A percentile compares a stretch with the other conserved stretches of the same genome.
phyloP scores from a whole-genome alignment of 2,329 filamentous ascomycete genomes.

The Chalaropsis ovoidea region DNA sequence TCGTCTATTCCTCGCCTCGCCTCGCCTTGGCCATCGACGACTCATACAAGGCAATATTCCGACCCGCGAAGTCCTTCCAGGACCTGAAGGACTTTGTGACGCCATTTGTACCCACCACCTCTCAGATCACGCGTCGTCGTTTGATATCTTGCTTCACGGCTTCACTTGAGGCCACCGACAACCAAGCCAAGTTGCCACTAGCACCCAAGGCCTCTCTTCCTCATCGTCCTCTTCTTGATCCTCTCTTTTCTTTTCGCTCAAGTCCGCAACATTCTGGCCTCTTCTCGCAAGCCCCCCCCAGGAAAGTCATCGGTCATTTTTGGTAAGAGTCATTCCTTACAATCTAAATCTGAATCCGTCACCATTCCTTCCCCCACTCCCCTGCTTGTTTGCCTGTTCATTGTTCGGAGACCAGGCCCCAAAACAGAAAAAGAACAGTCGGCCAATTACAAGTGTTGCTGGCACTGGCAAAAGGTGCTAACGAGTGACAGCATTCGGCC shows the following conservation, averaged over 20 bases:
- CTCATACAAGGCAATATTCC: not conserved
- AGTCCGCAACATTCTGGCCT: not conserved
- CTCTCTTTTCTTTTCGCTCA: not conserved
- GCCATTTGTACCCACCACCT: not conserved
- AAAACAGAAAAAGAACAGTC: not conserved
- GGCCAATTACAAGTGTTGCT: not conserved
- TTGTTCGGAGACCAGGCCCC: slow-evolving; percentile 1
- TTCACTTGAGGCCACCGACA: slow-evolving; percentile 10
- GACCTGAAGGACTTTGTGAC: not conserved
- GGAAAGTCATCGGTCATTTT: not conserved
- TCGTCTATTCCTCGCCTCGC: not conserved
- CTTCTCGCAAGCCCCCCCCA: not conserved
- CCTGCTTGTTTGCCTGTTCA: not conserved
- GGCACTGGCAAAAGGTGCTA: not conserved
- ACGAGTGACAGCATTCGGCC: not conserved
- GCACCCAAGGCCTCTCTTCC: not conserved
- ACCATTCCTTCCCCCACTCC: not conserved
- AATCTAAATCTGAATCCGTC: slow-evolving; percentile 11
- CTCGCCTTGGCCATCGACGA: not conserved
- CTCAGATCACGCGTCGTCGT: not conserved
- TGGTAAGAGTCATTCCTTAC: slow-evolving; percentile 12
- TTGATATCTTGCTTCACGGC: slow-evolving; percentile 6
- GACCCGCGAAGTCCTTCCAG: not conserved
- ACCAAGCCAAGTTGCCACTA: slow-evolving; percentile 1
- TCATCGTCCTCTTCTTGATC: not conserved